These are phyloP conservation scores for Picochlorum sp. DNA, from an alignment of 139 green algal genomes.

Conservation along the genomic window DNA sequence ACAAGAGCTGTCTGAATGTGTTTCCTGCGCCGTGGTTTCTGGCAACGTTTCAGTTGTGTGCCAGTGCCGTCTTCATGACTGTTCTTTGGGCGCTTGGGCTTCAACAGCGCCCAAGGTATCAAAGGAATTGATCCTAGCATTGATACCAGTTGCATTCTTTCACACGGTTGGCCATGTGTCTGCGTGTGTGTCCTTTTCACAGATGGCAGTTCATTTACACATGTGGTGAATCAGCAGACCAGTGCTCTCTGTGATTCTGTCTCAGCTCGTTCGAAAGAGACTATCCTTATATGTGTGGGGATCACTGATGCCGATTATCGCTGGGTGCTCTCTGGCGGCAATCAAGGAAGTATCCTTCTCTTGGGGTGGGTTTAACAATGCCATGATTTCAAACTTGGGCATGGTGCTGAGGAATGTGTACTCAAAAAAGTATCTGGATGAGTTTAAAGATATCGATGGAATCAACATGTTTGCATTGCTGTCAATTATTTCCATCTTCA, in stretches of 20 bases:
- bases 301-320: slow-evolving; percentile 74
- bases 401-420: slow-evolving; percentile 90
- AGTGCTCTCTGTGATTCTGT: slow-evolving; percentile 69
- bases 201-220: slow-evolving; percentile 86
- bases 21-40: slow-evolving; percentile 84
- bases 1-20: slow-evolving; percentile 77
- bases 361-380: slow-evolving; percentile 80
- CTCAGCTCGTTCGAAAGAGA: slow-evolving; percentile 36
- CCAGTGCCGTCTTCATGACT: slow-evolving; percentile 63
- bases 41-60: slow-evolving; percentile 70
- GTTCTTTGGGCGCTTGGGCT: slow-evolving; percentile 60
- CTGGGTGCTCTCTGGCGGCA: slow-evolving; percentile 69
- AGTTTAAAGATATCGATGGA: slow-evolving; percentile 83
- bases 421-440: slow-evolving; percentile 79
- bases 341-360: slow-evolving; percentile 83
- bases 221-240: slow-evolving; percentile 62
- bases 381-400: slow-evolving; percentile 83
- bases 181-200: slow-evolving; percentile 63
- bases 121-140: slow-evolving; percentile 32
- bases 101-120: slow-evolving; percentile 53
- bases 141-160: slow-evolving; percentile 68
- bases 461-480: slow-evolving; percentile 91
- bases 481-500: slow-evolving; percentile 70
- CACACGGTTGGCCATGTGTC: slow-evolving; percentile 74
- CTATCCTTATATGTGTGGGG: slow-evolving; percentile 64